Base-by-base conservation (phyloP, 768 basidiomycete species). In the Chalciporus sphaerocephalus region DNA sequence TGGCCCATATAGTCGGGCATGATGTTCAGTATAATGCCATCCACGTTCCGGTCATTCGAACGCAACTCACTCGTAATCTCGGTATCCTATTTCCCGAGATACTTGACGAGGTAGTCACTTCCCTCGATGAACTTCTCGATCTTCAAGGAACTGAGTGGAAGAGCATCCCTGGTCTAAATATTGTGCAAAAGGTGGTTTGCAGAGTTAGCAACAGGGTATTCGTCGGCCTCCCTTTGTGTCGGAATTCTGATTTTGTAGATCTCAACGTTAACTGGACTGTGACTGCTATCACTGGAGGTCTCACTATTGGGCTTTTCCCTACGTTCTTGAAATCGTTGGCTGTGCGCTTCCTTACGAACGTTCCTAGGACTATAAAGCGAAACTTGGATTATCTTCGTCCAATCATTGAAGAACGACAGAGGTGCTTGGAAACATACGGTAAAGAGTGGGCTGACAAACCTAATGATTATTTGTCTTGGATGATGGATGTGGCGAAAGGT, bases 191-290 rank as follows among this genome's bases (percentile, higher is more conserved):
- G 23, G 55, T 79, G 13, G 55, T 79, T 4, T 64, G 66, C 15
- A 67, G 73, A 20, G 59, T 65, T 2, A 71, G 62, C 38, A 76
- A 74, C 46, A 69, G 79, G 7, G 42, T 71, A 2, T 74, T 79
- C 44, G 69, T 79, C n/a, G 79, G 78, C 0, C 58, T 69, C 32
- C 74, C 74, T 2, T 27, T 74, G 4, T 79, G n/a, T n/a, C 65
- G 72, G 13, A 47, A 74, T 33, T 52, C 59, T 5, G 68, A 65
- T 6, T 75, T 67, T 44, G 40, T 56, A 18, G 42, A 44, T 28
- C 48, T 70, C 20, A 61, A 52, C 10, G 57, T 67, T 25, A 38
- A 61, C 1, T 68, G 57, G 42, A 52, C 72, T 0, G 18, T 61
- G 0, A 57, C 67, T 24, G 56, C 68, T n/a, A 11, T 57, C 7